Conservation (phyloP, 2,329 filamentous ascomycete genomes). For the Hymenotorrendiella dingleyae region DNA sequence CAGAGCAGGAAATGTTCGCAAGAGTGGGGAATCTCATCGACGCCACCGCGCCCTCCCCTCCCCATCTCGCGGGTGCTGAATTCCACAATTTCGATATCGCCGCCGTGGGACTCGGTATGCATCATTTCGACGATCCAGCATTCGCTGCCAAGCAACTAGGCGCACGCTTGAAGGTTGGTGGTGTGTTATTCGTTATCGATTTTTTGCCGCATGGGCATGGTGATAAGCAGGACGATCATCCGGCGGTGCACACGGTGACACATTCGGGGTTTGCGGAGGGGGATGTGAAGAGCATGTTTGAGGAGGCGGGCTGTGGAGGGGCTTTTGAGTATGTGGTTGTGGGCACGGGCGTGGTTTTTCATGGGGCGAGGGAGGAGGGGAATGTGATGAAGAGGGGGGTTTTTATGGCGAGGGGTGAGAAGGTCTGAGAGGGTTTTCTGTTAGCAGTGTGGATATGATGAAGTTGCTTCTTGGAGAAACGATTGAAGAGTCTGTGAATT, state of each 20-base stretch:
- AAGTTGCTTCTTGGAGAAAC: too few relatives aligned
- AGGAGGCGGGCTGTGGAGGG: constrained; percentile 51
- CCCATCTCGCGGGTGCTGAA: constrained; percentile 44
- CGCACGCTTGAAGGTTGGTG: constrained; percentile 57
- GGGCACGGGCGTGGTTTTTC: constrained; percentile 27
- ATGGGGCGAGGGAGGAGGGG: constrained; percentile 4
- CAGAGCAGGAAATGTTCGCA: constrained; percentile 47
- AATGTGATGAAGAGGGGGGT: constrained; percentile 15
- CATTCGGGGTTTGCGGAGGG: constrained; percentile 61
- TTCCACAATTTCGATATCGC: constrained; percentile 67
- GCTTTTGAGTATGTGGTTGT: constrained; percentile 46
- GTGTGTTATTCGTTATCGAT: constrained; percentile 62
- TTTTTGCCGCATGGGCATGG: constrained; percentile 48
- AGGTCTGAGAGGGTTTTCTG: too few relatives aligned
- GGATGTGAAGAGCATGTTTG: constrained; percentile 55
- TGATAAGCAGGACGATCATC: constrained; percentile 17
- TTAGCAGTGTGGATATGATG: too few relatives aligned
- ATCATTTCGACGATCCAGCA: constrained; percentile 62
- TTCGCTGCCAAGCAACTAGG: constrained; percentile 53
- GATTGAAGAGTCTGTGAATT: too few relatives aligned
- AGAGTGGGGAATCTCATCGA: constrained; percentile 52
- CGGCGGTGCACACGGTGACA: constrained; percentile 48
- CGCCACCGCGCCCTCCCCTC: constrained; percentile 41
- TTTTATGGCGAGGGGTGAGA: constrained; percentile 19
- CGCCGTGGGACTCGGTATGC: constrained; percentile 56